Evolutionary conservation across 768 basidiomycete genomes (phyloP).

Genomic region (Tylopilus vinaceipallidus): DNA sequence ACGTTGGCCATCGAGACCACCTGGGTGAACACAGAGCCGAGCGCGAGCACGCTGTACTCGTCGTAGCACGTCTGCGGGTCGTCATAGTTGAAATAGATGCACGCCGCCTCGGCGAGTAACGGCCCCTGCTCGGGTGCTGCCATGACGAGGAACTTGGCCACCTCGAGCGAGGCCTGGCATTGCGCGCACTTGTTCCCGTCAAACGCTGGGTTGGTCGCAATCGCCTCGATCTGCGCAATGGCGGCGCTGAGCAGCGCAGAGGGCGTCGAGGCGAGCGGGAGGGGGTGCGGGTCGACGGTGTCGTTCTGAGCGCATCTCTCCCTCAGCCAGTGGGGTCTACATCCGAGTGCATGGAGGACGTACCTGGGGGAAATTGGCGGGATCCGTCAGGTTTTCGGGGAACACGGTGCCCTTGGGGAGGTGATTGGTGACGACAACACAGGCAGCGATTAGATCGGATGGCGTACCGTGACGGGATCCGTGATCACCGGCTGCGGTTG

Average conservation of each 20-base stretch:
- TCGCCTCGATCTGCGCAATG: constrained; percentile 36
- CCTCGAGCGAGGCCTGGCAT: constrained; percentile 38
- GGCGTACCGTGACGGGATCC: constrained; percentile 58
- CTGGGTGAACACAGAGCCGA: constrained; percentile 44
- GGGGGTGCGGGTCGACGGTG: constrained; percentile 41
- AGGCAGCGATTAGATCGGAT: neutral
- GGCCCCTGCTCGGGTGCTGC: constrained; percentile 43
- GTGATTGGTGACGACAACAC: neutral
- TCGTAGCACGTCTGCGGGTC: constrained; percentile 33
- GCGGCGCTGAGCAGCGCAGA: constrained; percentile 36
- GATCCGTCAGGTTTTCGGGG: constrained; percentile 57
- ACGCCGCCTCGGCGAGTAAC: constrained; percentile 37
- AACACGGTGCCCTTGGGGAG: constrained; percentile 50
- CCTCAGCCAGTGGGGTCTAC: neutral
- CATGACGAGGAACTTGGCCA: constrained; percentile 41
- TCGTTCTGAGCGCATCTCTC: constrained; percentile 31
- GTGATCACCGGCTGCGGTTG: constrained; percentile 71
- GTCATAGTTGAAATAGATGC: constrained; percentile 43
- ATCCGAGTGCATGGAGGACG: neutral
- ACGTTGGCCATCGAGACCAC: constrained; percentile 44
- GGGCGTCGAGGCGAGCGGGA: constrained; percentile 35
- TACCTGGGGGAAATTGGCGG: constrained; percentile 51
- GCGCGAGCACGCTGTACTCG: constrained; percentile 33
- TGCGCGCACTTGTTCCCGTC: constrained; percentile 35
- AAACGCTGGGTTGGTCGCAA: constrained; percentile 35